phyloP scores from a whole-genome alignment of 805 yeast genomes.

The Ogataea nakhonphanomensis region DNA sequence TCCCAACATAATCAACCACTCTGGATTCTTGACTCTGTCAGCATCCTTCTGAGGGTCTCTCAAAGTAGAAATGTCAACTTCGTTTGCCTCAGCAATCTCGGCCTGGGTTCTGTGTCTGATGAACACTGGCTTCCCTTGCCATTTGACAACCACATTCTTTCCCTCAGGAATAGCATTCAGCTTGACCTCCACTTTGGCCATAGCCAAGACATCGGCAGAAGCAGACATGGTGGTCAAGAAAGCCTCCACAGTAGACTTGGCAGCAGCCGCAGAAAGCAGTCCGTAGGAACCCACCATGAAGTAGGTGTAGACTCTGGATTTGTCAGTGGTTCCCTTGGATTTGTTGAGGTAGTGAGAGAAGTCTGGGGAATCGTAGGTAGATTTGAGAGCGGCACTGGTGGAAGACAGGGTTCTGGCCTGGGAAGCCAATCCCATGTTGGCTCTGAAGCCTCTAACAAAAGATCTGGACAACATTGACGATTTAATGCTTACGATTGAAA shows the following conservation, averaged over 20 bases:
- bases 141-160: constrained; percentile 95
- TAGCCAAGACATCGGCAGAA: constrained; percentile 96
- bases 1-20: constrained; percentile 99
- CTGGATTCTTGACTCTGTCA: constrained; percentile 94
- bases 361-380: constrained; percentile 89
- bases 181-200: constrained; percentile 99
- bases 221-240: constrained; percentile 94
- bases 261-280: constrained; percentile 86
- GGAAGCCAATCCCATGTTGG: constrained; percentile 27
- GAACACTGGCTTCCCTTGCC: constrained; percentile 99
- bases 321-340: constrained; percentile 60
- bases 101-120: constrained; percentile 95
- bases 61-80: constrained; percentile 67
- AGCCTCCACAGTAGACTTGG: constrained; percentile 91
- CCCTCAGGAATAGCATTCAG: constrained; percentile 93
- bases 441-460: constrained; percentile 28
- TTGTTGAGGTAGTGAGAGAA: constrained; percentile 76
- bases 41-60: constrained; percentile 94
- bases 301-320: constrained; percentile 83
- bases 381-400: constrained; percentile 51
- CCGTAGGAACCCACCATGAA: constrained; percentile 98
- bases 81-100: constrained; percentile 93
- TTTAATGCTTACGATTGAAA: constrained; percentile 9
- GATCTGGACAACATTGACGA: constrained; percentile 31
- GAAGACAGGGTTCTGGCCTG: constrained; percentile 50